These are phyloP conservation scores for Trichocladium uniseriatum DNA, from an alignment of 495 filamentous ascomycete genomes.

Conservation along the genomic window DNA sequence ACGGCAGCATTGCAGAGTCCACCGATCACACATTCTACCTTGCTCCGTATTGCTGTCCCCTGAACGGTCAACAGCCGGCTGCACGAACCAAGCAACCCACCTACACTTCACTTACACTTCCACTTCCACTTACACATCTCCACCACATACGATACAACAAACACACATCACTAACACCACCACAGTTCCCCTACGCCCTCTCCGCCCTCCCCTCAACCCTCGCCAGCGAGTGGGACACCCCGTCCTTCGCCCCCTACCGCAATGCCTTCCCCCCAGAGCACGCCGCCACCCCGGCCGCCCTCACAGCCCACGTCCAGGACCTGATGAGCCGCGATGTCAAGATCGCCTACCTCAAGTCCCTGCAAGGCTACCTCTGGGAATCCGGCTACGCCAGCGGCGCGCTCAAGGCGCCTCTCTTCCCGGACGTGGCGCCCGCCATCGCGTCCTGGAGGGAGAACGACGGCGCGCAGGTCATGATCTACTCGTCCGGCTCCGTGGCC, in stretches of 20 bases:
- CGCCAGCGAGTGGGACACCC: constrained; percentile 48
- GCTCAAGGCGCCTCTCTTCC: constrained; percentile 56
- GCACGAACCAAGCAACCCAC: too few species aligned
- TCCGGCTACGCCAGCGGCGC: constrained; percentile 52
- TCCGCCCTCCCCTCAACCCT: constrained; percentile 48
- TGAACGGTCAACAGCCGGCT: too few species aligned
- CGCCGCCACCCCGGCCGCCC: constrained; percentile 37
- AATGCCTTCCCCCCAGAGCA: constrained; percentile 54
- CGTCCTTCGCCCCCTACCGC: constrained; percentile 48
- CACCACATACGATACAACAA: background rate
- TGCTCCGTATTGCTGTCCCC: background rate
- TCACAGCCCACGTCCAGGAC: constrained; percentile 51
- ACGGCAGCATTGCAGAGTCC: background rate
- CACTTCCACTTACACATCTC: background rate
- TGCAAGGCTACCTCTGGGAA: constrained; percentile 65
- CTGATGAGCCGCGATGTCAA: constrained; percentile 59
- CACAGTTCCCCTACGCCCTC: constrained; percentile 63
- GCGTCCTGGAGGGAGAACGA: constrained; percentile 38
- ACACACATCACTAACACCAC: background rate
- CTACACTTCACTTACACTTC: background rate
- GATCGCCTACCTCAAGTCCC: constrained; percentile 56
- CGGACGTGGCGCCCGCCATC: constrained; percentile 52
- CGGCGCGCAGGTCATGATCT: constrained; percentile 50
- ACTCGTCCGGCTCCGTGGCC: constrained; percentile 60
- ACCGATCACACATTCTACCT: background rate